phyloP scores from a whole-genome alignment of 2,329 filamentous ascomycete genomes.

The Emericellopsis atlantica region DNA sequence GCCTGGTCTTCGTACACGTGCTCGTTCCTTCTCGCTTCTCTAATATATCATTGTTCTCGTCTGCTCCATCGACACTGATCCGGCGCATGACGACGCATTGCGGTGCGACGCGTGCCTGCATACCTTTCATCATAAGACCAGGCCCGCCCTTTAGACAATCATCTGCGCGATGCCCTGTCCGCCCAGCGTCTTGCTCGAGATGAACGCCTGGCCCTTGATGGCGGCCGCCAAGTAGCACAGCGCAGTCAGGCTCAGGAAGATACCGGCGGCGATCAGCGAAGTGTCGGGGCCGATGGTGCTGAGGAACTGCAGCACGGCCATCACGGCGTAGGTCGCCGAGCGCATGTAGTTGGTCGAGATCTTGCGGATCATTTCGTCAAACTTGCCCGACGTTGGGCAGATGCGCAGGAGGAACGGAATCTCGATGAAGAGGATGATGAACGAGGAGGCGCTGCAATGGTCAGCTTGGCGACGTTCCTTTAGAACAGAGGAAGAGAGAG shows the following conservation, averaged over 20 bases:
- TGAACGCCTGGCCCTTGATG: constrained; percentile 73
- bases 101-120: no score
- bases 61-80: no score
- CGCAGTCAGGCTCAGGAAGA: constrained; percentile 66
- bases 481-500: background rate
- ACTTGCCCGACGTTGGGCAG: constrained; percentile 83
- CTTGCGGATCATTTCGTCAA: constrained; percentile 80
- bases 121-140: background rate
- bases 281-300: constrained; percentile 54
- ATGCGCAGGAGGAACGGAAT: constrained; percentile 92
- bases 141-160: constrained; percentile 58
- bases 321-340: constrained; percentile 69
- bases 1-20: no score
- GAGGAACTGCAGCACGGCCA: constrained; percentile 77
- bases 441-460: constrained; percentile 46
- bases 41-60: no score
- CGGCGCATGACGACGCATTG: no score
- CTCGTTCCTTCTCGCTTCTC: no score
- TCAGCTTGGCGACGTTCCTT: background rate
- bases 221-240: constrained; percentile 72
- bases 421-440: constrained; percentile 75
- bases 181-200: constrained; percentile 90
- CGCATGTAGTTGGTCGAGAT: constrained; percentile 97
- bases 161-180: constrained; percentile 92
- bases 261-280: constrained; percentile 73